Conservation (phyloP, 164 flowering plant species). For the Annona squamosa region DNA sequence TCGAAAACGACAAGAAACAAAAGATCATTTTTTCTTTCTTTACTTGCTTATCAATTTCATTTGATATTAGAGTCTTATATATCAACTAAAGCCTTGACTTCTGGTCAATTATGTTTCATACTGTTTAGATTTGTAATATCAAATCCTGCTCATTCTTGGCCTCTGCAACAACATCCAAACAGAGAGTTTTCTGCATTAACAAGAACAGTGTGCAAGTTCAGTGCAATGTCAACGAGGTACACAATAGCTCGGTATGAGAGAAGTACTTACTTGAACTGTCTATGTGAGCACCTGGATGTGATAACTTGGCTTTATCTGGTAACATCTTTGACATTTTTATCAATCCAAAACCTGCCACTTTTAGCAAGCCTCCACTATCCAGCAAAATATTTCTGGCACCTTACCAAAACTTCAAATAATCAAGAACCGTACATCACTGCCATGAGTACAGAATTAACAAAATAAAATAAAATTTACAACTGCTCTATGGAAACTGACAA, state of each 20-base stretch:
- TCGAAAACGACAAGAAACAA: no score
- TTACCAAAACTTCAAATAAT: slow-evolving; percentile 76
- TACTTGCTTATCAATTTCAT: no score
- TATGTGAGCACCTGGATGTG: slow-evolving; percentile 28
- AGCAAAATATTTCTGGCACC: slow-evolving; percentile 99
- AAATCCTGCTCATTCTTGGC: no score
- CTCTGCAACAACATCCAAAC: no score
- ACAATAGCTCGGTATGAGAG: neutral
- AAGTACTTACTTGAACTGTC: slow-evolving; percentile 65
- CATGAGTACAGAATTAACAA: slow-evolving; percentile 9
- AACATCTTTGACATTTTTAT: slow-evolving; percentile 57
- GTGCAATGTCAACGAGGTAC: no score
- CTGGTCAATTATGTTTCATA: no score
- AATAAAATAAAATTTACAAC: slow-evolving; percentile 7
- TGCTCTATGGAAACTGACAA: slow-evolving; percentile 11
- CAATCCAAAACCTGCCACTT: slow-evolving; percentile 89
- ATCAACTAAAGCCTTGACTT: no score
- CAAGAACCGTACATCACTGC: slow-evolving; percentile 39
- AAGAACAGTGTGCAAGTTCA: no score
- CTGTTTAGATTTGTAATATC: no score
- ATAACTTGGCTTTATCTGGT: slow-evolving; percentile 58
- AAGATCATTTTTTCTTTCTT: no score
- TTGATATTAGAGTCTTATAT: no score
- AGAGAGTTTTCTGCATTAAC: no score
- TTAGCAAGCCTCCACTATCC: slow-evolving; percentile 86